Evolutionary conservation across 768 basidiomycete genomes (phyloP), one percentile per base, ranked within the genome.

Genomic region (Candolleomyces eurysporus): DNA sequence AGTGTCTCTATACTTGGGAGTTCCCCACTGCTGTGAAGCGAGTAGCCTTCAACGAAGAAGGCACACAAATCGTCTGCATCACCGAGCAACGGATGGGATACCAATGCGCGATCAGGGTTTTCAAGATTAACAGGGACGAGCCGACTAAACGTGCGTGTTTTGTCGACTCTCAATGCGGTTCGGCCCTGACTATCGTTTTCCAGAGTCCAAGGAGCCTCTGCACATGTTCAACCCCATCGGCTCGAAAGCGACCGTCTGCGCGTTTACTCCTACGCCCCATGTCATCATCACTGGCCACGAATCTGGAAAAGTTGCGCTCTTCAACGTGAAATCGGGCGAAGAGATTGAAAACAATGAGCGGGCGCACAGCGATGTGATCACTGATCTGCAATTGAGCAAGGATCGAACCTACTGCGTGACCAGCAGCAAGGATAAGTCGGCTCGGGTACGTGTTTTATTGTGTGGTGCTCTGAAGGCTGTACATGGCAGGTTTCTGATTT

Each of bases 1-100:
- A 97, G 76, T 95, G 93, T 70, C 80, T 99, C 31, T 92, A 88
- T 72, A 89, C 85, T 3, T 99, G 97, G 97, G 96, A 98, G 74
- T 98, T 97, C 82, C 92, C 92, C 40, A 98, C 96, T 0, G 97
- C 97, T 5, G 92, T 99, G 67, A 98, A 98, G 82, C 83, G 96
- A 49, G 96, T 98, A 22, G 85, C 88, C 7, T 98, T 96, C 81
- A 94, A 85, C 74, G 90, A 91, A 60, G 88, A 92, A 67, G 92
- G 91, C 70, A 82, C 85, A 22, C 84, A 86, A 67, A 80, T 98
- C 39, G 89, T 98, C 26, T 94, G 92, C 70, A 92, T 98, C 67
- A 98, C 97, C 2, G 97, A 98, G 76, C 95, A 97, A 76, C 90
- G 97, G 59, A 95, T 95, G 91, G 97, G 96, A 0, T 76, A 85